Percentiles rank a stretch among this genome's conserved stretches.
phyloP scores from a whole-genome alignment of 139 green algal species.

The Gonium pectorale region DNA sequence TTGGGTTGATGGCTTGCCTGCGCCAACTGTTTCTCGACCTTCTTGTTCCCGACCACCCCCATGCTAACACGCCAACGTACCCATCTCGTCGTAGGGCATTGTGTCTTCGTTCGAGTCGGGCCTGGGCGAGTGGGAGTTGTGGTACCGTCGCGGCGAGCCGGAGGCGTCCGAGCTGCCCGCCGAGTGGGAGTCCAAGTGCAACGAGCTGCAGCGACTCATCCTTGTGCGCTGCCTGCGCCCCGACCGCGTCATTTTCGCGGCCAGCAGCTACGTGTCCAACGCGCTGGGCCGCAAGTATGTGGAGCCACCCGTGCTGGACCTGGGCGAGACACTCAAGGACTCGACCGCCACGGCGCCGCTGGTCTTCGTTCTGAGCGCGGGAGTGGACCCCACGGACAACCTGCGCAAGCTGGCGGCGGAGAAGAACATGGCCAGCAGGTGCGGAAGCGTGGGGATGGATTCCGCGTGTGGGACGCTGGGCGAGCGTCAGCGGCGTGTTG shows the following conservation, averaged over 20 bases:
- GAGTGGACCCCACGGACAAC: constrained; percentile 85
- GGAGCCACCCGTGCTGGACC: constrained; percentile 88
- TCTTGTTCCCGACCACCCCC: no score
- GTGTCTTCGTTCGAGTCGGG: constrained; percentile 38
- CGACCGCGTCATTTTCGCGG: constrained; percentile 85
- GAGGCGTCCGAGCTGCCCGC: constrained; percentile 82
- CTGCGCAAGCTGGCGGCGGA: constrained; percentile 83
- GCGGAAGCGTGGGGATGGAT: no score
- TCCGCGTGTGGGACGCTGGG: no score
- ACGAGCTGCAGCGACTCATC: constrained; percentile 87
- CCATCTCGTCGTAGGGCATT: constrained; percentile 15
- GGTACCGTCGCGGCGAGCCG: constrained; percentile 74
- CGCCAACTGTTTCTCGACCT: no score
- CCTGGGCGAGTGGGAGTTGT: constrained; percentile 74
- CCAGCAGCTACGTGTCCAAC: constrained; percentile 81
- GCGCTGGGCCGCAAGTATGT: constrained; percentile 86
- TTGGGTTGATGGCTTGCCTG: no score
- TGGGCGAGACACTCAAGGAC: constrained; percentile 79
- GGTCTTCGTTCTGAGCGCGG: constrained; percentile 88
- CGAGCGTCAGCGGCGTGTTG: no score
- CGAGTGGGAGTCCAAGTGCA: constrained; percentile 87
- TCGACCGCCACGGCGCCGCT: constrained; percentile 72
- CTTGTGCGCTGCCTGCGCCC: constrained; percentile 76
- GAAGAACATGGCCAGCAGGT: constrained; percentile 59
- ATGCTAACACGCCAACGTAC: no score